phyloP scores from a whole-genome alignment of 2,329 filamentous ascomycete genomes.

The Phyllosticta ampelicida region DNA sequence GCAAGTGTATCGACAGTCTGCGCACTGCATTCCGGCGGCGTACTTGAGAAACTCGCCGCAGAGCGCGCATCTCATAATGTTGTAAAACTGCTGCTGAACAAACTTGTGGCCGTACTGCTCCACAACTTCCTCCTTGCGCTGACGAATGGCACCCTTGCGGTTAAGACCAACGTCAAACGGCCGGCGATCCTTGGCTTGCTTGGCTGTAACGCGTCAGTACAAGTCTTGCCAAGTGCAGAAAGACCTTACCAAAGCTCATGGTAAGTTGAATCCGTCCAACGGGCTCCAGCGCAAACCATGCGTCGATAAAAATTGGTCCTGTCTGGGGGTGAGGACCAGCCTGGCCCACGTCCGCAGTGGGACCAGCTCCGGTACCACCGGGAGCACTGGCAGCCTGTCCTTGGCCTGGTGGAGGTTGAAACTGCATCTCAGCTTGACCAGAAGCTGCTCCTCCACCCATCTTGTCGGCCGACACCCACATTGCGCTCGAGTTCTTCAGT shows the following conservation, averaged over 20 bases:
- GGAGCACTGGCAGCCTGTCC: slow-evolving; percentile 21
- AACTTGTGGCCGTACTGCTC: slow-evolving; percentile 99
- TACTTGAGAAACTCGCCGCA: slow-evolving; percentile 99
- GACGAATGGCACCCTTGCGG: slow-evolving; percentile 89
- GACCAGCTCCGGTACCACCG: slow-evolving; percentile 26
- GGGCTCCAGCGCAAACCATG: slow-evolving; percentile 95
- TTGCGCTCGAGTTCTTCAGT: slow-evolving; percentile 63
- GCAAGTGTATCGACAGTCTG: slow-evolving; percentile 99
- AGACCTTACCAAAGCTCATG: slow-evolving; percentile 61
- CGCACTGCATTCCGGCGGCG: slow-evolving; percentile 96
- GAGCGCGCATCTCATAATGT: slow-evolving; percentile 98
- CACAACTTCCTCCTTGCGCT: slow-evolving; percentile 95
- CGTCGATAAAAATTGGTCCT: slow-evolving; percentile 58
- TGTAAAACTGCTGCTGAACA: slow-evolving; percentile 97
- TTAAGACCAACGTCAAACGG: slow-evolving; percentile 83
- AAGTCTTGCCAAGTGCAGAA: neutral
- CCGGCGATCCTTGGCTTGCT: slow-evolving; percentile 73
- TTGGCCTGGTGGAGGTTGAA: slow-evolving; percentile 38
- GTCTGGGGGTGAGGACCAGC: slow-evolving; percentile 39
- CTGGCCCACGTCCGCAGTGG: slow-evolving; percentile 20
- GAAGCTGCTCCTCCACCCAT: slow-evolving; percentile 55
- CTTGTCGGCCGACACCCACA: slow-evolving; percentile 95
- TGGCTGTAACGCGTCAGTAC: slow-evolving; percentile 39
- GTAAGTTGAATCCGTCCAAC: slow-evolving; percentile 85
- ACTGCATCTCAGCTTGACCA: slow-evolving; percentile 44